Evolutionary conservation across 768 basidiomycete species (phyloP), one percentile per base, ranked within the genome.

Genomic region (Calocera cornea): DNA sequence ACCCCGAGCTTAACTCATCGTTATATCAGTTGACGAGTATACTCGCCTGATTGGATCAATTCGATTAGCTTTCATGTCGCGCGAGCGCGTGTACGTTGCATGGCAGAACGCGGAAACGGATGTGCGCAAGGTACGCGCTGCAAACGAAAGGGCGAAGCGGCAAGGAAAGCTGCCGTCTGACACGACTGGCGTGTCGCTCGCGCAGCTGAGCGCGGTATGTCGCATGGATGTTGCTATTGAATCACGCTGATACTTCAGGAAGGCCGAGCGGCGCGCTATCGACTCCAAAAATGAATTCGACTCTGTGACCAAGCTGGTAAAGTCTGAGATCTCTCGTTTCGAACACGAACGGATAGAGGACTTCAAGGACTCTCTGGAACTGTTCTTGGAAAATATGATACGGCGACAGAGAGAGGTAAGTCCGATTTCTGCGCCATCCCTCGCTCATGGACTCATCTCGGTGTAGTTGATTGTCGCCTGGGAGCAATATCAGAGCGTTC

Each of bases 311-410:
- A 88, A 88, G 70, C 79, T 97, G 22, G 87, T 93, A 71, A 98
- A 98, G 77, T 78, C 84, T 2, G 97, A 99, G 77, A 85, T 94
- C 70, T 86, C 85, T 2, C 81, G 95, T 47, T 97, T 98, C 73
- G 95, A 99, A 78, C 84, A 86, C 74, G 95, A 97, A 77, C 84
- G 95, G 47, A 83, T 98, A 29, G 89, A 92, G 63, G 95, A 98
- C 75, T 97, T 98, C 77, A 95, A 94, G 77, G 80, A 83, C 49
- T 82, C 88, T 1, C 75, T 99, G 70, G 89, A 92, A 75, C 82
- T 82, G 2, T 94, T 92, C 76, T 78, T 97, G 66, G 89, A 93
- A 47, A 90, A 88, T 3, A 90, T 95, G 88, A 88, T 95, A 64
- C 76, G 81, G 2, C 81, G 87, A 65, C 95, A 99, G 78, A 91